Percentiles rank a stretch among this genome's conserved stretches.
phyloP scores from a whole-genome alignment of 371 early-diverging fungal genomes.

The Dinochytrium kinnereticum region DNA sequence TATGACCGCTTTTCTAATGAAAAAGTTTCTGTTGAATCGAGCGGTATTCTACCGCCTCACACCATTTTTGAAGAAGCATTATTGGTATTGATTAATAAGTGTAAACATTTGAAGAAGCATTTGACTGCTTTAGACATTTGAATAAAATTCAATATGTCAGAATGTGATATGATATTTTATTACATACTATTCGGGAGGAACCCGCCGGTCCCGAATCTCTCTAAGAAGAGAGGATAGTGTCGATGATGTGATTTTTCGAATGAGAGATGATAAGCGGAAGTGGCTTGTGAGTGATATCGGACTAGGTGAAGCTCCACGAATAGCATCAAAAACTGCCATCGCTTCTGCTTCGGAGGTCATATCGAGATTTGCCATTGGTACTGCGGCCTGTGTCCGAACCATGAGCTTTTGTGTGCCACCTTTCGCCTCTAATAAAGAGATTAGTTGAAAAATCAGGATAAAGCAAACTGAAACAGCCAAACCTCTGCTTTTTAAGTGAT shows the following conservation, averaged over 20 bases:
- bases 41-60: constrained; percentile 82
- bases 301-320: background rate
- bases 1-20: background rate
- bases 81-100: constrained; percentile 80
- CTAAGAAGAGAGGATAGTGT: background rate
- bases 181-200: background rate
- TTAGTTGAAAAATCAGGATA: background rate
- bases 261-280: background rate
- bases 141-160: too few species aligned
- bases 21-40: constrained; percentile 87
- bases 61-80: constrained; percentile 78
- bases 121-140: background rate
- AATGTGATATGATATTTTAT: background rate
- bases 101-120: constrained; percentile 46
- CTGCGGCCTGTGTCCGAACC: background rate
- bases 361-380: background rate
- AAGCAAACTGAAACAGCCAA: background rate
- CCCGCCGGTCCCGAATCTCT: background rate
- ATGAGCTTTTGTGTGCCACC: background rate
- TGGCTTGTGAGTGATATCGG: background rate
- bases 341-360: constrained; percentile 11
- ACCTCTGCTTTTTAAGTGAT: constrained; percentile 31
- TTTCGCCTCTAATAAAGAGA: background rate
- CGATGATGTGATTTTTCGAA: background rate
- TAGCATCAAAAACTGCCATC: background rate